Evolutionary conservation across 257 asterid species (phyloP).

Genomic region (Fraxinus americana): DNA sequence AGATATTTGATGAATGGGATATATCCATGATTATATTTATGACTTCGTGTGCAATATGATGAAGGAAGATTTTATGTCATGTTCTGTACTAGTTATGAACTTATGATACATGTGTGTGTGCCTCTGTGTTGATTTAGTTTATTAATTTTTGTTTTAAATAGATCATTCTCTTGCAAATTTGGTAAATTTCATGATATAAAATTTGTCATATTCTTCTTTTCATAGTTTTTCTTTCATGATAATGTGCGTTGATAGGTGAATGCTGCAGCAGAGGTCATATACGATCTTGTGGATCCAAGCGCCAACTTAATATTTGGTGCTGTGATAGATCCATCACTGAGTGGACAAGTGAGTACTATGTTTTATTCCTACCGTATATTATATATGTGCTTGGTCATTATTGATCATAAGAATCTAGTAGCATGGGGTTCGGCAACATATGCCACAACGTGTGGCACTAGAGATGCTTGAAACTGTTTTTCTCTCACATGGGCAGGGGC

Average conservation of each 20-base stretch:
- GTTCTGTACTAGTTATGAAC: conserved; percentile 1
- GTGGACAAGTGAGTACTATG: conserved; percentile 77
- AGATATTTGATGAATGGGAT: conserved; percentile 1
- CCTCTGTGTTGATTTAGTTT: not conserved
- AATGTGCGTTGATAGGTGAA: conserved; percentile 54
- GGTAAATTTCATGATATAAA: not conserved
- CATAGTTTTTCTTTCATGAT: conserved; percentile 3
- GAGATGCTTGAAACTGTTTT: not conserved
- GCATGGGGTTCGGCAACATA: not conserved
- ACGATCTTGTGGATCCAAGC: conserved; percentile 91
- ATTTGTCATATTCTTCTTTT: conserved; percentile 8
- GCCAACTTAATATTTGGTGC: conserved; percentile 97
- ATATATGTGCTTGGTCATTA: not conserved
- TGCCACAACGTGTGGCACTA: not conserved
- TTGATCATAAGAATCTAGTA: not conserved
- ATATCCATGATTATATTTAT: not conserved
- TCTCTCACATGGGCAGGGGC: too few species aligned
- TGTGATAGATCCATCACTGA: conserved; percentile 79
- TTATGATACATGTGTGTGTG: not conserved
- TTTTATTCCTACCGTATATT: not conserved
- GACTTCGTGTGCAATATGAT: not conserved
- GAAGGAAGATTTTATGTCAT: conserved; percentile 3
- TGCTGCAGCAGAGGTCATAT: conserved; percentile 96
- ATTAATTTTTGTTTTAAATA: not conserved
- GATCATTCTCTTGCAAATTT: not conserved